A percentile compares a stretch with the other conserved stretches of the same genome.
Conservation (phyloP, 192 early-diverging fungal genomes). For the Podila horticola region DNA sequence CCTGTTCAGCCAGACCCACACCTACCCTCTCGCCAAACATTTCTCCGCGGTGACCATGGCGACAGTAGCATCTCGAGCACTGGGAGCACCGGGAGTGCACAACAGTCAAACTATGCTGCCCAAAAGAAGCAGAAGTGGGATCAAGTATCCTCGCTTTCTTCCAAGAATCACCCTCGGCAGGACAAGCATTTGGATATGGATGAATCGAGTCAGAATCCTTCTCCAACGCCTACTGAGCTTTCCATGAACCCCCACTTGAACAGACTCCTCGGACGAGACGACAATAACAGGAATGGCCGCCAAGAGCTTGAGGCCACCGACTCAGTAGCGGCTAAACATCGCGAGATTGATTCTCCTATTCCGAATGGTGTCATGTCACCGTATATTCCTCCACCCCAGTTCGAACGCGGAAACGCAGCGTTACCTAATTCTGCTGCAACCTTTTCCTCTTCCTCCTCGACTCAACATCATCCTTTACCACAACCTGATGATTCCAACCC, state of each 20-base stretch:
- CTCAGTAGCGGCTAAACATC: background rate
- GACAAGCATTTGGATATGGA: background rate
- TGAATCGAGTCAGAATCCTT: background rate
- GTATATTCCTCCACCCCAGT: background rate
- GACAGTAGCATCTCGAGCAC: slow-evolving; percentile 1
- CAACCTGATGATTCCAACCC: background rate
- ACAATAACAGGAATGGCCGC: background rate
- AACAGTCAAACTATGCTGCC: background rate
- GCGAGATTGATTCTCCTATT: background rate
- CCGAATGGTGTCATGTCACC: background rate
- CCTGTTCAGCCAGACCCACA: no score
- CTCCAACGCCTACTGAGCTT: background rate
- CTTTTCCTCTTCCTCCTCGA: no score
- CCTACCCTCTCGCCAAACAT: background rate
- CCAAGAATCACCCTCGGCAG: background rate
- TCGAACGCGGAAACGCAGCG: background rate
- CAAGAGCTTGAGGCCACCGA: background rate
- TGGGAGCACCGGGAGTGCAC: background rate
- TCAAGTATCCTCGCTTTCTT: background rate
- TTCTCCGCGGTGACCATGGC: background rate
- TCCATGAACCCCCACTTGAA: background rate
- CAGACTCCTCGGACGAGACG: slow-evolving; percentile 5
- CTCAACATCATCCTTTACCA: background rate
- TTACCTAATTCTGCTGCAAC: background rate
- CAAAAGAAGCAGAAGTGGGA: background rate